These are phyloP conservation scores for Gaultheria prostrata DNA, from an alignment of 148 eudicot genomes.

Conservation along the genomic window DNA sequence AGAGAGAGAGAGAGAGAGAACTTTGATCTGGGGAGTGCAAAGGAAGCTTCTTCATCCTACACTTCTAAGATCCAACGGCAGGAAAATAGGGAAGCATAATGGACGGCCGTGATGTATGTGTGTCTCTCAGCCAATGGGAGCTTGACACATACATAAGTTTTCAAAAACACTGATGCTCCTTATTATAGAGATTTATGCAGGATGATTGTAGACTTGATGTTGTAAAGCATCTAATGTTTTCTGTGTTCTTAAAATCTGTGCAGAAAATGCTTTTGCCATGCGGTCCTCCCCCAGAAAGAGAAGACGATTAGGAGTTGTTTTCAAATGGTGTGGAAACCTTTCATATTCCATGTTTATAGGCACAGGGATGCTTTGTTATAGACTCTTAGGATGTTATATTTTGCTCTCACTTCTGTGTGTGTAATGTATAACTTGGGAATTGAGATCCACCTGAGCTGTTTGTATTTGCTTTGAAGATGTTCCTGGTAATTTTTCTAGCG, in stretches of 20 bases:
- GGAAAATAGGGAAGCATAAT: too few relatives aligned
- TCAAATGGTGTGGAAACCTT: background rate
- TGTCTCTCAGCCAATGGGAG: too few relatives aligned
- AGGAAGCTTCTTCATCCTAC: too few relatives aligned
- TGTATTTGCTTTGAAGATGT: background rate
- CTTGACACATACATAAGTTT: too few relatives aligned
- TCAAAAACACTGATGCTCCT: too few relatives aligned
- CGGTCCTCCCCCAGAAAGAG: constrained; percentile 77
- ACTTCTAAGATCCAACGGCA: too few relatives aligned
- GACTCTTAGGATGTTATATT: background rate
- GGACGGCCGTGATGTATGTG: too few relatives aligned
- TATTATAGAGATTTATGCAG: background rate
- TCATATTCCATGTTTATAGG: background rate
- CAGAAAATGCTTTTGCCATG: constrained; percentile 90
- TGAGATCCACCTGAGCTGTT: background rate
- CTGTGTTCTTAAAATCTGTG: constrained; percentile 13
- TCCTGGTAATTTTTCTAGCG: background rate
- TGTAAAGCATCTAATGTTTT: background rate
- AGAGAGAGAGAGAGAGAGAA: too few relatives aligned
- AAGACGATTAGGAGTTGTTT: constrained; percentile 34
- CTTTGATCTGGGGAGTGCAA: too few relatives aligned
- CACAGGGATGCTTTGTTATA: background rate
- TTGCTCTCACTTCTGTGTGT: background rate
- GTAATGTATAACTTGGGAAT: background rate
- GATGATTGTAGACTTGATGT: background rate